Base-by-base conservation (phyloP, 169 alveolate genomes). In the Miamiensis avidus region DNA sequence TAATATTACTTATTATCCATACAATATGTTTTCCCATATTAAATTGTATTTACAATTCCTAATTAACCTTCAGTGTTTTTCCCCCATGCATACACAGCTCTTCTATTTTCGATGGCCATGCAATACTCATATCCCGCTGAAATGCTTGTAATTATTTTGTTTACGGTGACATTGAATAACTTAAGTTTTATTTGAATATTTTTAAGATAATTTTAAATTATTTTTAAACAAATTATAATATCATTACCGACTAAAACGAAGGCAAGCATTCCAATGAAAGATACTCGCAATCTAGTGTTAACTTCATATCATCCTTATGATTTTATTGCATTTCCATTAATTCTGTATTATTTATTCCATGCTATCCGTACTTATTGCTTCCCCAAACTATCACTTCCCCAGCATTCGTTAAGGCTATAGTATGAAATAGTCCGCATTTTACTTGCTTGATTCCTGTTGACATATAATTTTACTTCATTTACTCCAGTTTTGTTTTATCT, bases 1-100 rank as follows among this genome's bases (percentile, higher is more conserved):
- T 49, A 49, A 49, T 11, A 49, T 49, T 49, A 49, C 4, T 11
- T 49, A 49, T 49, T 11, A 49, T 11, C 4, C 20, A 11, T 11
- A 49, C 69, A 49, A 11, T 11, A 11, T 49, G 20, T 49, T 49
- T 49, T 49, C 20, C 20, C 20, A 49, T 49, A 49, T 49, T 11
- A 49, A 11, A 49, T 49, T 49, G 20, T 49, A 49, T 82, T 75
- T 32, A 93, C 95, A 29, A 92, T 77, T 1, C 95, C 95, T 28
- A 88, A 79, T 75, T 92, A 75, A 0, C 95, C 95, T 25, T 75
- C 74, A 26, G 82, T 84, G 78, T 92, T 92, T 16, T 85, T 85
- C 20, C 94, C 93, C 94, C 95, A 92, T 1, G 94, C 85, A 89
- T 89, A 92, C 6, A 89, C 82, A 20, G 76, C 82, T 73, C 94